Conservation (phyloP, 2,329 filamentous ascomycete genomes). For the Alternaria ventricosa region DNA sequence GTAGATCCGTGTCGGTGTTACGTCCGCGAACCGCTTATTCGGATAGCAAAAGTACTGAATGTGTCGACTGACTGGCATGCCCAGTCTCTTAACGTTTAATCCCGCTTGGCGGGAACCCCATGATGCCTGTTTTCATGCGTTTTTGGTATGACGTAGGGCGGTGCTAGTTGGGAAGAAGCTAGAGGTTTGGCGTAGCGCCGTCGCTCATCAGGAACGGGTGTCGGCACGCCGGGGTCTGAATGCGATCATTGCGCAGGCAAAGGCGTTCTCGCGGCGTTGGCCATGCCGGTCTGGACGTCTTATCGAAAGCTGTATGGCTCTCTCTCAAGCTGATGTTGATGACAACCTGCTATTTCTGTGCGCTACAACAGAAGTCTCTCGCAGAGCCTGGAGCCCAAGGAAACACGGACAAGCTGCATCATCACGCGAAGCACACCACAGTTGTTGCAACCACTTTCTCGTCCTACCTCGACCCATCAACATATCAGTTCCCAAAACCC, state of each 20-base stretch:
- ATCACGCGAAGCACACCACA: neutral
- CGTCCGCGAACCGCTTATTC: constrained; percentile 3
- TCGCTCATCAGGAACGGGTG: constrained; percentile 6
- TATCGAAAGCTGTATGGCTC: neutral
- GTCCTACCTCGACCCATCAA: neutral
- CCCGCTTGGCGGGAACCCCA: neutral
- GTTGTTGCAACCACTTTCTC: neutral
- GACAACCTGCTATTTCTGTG: too few relatives aligned
- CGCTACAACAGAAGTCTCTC: neutral
- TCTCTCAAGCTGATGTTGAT: too few relatives aligned
- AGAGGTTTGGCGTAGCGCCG: constrained; percentile 1
- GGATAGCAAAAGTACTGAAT: neutral
- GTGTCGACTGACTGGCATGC: neutral
- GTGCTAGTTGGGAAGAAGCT: constrained; percentile 3
- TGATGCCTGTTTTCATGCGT: constrained; percentile 10
- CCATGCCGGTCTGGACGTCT: neutral
- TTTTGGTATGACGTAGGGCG: constrained; percentile 8
- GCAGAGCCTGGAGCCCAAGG: neutral
- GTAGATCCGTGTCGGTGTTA: constrained; percentile 16
- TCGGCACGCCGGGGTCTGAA: constrained; percentile 7
- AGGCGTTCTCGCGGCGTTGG: neutral
- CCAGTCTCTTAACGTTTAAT: constrained; percentile 1
- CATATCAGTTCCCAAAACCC: neutral
- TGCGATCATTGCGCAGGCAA: constrained; percentile 7
- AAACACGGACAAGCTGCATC: neutral